Base-by-base conservation (phyloP, 352 stramenopile genomes). In the Pythium periplocum region DNA sequence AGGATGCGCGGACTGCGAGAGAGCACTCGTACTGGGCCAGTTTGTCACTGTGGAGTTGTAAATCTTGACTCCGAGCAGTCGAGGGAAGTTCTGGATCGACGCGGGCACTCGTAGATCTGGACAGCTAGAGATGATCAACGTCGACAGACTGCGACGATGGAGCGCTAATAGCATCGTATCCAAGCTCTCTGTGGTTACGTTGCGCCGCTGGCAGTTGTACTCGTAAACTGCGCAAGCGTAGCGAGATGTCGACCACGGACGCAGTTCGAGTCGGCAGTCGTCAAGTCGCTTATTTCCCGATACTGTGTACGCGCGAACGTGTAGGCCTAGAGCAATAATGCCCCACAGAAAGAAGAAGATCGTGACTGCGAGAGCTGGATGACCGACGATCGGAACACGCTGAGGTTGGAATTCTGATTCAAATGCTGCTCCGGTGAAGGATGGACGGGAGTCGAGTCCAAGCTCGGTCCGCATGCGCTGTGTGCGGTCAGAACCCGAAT, bases 21-120 rank as follows among this genome's bases (percentile, higher is more conserved):
- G 32, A 9, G 57, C 62, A 1, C 49, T 50, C 3, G 35, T 57
- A 1, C 10, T 12, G 7, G 50, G 31, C 64, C 64, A 71, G 11
- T 49, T 10, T 4, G 40, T 53, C 8, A 71, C 34, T 3, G 59
- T 65, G 4, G 46, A 65, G 46, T 68, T 71, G 48, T 56, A 50
- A n/a, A 62, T 47, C 30, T 51, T 50, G 32, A 62, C n/a, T 43
- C 51, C 52, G 32, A 56, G 41, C 3, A 62, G 26, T 17, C 37
- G n/a, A 2, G n/a, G 8, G 34, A 62, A 52, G 6, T 43, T 6
- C 8, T 45, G 55, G 41, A 62, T 62, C 7, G 12, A 35, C 7
- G 47, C 3, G 9, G 55, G 48, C 2, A 62, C 37, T 4, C 56
- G 47, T 2, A 62, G 48, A 4, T 51, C 45, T 4, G 48, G n/a